Conservation (phyloP, 2,329 filamentous ascomycete genomes). For the Lachnellula hyalina region DNA sequence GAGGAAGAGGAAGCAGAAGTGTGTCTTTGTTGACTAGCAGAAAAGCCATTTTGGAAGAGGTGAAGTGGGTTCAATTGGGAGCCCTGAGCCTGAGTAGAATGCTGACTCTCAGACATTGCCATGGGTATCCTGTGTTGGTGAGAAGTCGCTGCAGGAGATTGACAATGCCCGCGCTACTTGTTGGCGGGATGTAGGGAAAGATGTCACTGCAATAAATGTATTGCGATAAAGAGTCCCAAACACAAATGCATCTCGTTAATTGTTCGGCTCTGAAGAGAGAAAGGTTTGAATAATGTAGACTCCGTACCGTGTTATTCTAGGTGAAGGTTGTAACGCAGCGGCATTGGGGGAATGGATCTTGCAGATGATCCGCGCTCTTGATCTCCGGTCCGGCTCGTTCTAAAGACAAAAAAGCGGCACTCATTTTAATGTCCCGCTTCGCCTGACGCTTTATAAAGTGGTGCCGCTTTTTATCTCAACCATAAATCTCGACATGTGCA, state of each 20-base stretch:
- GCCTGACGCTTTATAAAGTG: neutral
- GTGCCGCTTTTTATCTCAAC: neutral
- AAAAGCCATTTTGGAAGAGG: constrained; percentile 21
- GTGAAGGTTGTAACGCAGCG: no score
- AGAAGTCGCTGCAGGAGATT: neutral
- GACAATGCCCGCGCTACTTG: neutral
- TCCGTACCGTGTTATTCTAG: no score
- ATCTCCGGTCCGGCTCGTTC: no score
- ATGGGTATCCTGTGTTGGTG: constrained; percentile 7
- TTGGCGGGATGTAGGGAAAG: neutral
- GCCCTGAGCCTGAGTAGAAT: constrained; percentile 13
- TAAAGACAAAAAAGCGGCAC: no score
- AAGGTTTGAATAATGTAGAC: neutral
- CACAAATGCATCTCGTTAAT: neutral
- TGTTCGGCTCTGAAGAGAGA: neutral
- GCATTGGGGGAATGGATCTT: no score
- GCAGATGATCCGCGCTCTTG: no score
- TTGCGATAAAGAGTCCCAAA: constrained; percentile 1
- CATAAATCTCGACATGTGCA: neutral
- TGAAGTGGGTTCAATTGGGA: constrained; percentile 21
- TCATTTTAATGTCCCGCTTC: neutral
- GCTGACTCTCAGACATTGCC: constrained; percentile 8
- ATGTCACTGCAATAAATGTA: neutral
- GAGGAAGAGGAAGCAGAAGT: constrained; percentile 24
- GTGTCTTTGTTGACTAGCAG: constrained; percentile 10